phyloP scores from a whole-genome alignment of 768 basidiomycete species.

The Russula abietina region DNA sequence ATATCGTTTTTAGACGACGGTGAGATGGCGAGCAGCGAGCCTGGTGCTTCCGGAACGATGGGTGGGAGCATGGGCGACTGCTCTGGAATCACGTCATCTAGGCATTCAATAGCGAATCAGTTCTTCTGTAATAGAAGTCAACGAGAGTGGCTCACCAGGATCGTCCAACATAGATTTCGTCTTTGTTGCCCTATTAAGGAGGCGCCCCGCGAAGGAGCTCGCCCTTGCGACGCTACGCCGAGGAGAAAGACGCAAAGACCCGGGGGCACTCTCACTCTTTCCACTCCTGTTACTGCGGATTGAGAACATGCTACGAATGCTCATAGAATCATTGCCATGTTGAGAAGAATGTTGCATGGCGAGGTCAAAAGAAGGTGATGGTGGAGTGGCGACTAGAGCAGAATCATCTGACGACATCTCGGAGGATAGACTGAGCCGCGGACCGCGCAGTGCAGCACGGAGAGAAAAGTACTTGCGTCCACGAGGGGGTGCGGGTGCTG shows the following conservation, averaged over 20 bases:
- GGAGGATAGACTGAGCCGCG: constrained; percentile 55
- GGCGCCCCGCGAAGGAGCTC: constrained; percentile 23
- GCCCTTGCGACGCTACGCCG: constrained; percentile 24
- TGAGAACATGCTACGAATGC: constrained; percentile 23
- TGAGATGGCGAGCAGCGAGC: constrained; percentile 34
- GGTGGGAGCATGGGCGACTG: constrained; percentile 22
- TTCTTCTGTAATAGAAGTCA: neutral
- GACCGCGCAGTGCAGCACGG: constrained; percentile 40
- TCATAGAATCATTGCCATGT: constrained; percentile 27
- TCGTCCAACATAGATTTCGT: constrained; percentile 23
- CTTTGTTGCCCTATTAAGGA: constrained; percentile 23
- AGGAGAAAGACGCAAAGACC: constrained; percentile 23
- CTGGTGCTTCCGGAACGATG: constrained; percentile 28
- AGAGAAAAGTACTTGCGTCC: constrained; percentile 29
- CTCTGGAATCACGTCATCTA: constrained; percentile 22
- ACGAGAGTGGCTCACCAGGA: constrained; percentile 7
- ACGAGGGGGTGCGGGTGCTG: constrained; percentile 43
- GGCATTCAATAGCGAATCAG: neutral
- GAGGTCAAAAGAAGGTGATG: constrained; percentile 34
- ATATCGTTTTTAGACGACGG: constrained; percentile 39
- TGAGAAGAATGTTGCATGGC: constrained; percentile 24
- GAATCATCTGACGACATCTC: constrained; percentile 68
- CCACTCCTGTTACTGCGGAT: constrained; percentile 22
- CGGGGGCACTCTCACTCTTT: constrained; percentile 12
- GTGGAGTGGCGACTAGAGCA: constrained; percentile 52